Base-by-base conservation (phyloP, 106 monocot species). In the Apostasia shenzhenica region DNA sequence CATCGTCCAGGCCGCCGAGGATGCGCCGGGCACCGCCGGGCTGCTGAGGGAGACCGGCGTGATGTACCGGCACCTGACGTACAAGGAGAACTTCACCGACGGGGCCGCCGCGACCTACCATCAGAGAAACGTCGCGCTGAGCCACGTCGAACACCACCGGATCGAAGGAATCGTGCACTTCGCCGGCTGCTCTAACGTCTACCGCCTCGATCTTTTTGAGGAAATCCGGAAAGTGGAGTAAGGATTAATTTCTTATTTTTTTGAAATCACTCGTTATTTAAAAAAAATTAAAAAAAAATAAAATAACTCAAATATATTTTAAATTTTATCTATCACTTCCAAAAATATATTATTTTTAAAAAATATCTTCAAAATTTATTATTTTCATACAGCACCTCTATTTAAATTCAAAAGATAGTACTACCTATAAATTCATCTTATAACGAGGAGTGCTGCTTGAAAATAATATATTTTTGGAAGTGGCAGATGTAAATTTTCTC, bases 81-180 rank as follows among this genome's bases (percentile, higher is more conserved):
- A 66, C 5, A 52, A 53, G 56, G 76, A 69, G 69, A 80, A 80
- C n/a, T 74, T 72, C 6, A 75, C 72, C 0, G 59, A 71, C 5
- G 41, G 60, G 6, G 75, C 79, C 42, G 83, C 78, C 42, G 56
- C 78, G 44, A 79, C 79, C 1, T 78, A 81, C 61, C 72, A 82
- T 49, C 84, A 84, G 84, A 73, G 82, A 50, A 91, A 91, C 55
- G 61, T 64, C 0, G 91, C 87, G 2, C 70, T 91, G 2, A 75
- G 80, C 41, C 87, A 87, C 62, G 78, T 91, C 41, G 82, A 91
- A 63, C 74, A 60, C 5, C 91, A 91, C 55, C 75, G 77, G 14
- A 63, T 91, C 13, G 57, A 80, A 12, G 91, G 91, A 38, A 78
- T 91, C n/a, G 77, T 87, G 9, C 84, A 80, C 68, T 91, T 91